phyloP scores from a whole-genome alignment of 192 early-diverging fungal genomes.

The Allomyces macrogynus region DNA sequence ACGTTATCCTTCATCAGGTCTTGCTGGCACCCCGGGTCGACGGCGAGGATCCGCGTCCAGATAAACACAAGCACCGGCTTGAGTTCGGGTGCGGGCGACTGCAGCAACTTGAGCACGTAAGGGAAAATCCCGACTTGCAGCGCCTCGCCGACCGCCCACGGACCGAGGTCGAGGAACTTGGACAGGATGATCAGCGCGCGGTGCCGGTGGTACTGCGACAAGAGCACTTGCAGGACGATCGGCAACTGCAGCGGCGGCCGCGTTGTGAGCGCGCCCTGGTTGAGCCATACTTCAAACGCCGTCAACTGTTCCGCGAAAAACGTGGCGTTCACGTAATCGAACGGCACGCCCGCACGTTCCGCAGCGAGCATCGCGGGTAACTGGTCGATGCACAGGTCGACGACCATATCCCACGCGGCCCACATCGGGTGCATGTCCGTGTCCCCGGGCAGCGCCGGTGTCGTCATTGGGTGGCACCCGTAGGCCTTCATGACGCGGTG shows the following conservation, averaged over 20 bases:
- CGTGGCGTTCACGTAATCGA: conserved; percentile 55
- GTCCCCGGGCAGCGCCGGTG: conserved; percentile 49
- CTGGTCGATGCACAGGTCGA: conserved; percentile 82
- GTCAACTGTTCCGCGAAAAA: conserved; percentile 95
- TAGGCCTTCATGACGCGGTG: conserved; percentile 90
- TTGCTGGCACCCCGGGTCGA: conserved; percentile 69
- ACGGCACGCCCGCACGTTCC: conserved; percentile 14
- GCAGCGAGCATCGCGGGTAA: conserved; percentile 50
- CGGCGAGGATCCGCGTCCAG: conserved; percentile 88
- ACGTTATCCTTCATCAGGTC: conserved; percentile 83
- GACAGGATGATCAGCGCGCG: conserved; percentile 80
- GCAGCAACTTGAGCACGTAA: conserved; percentile 86
- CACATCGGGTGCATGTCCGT: conserved; percentile 94
- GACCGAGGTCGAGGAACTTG: conserved; percentile 75
- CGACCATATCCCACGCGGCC: conserved; percentile 84
- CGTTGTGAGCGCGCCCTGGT: conserved; percentile 51
- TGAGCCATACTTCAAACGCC: conserved; percentile 92
- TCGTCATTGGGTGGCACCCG: conserved; percentile 76
- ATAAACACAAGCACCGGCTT: conserved; percentile 90
- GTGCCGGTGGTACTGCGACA: conserved; percentile 83
- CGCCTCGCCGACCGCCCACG: conserved; percentile 84
- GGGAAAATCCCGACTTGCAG: conserved; percentile 90
- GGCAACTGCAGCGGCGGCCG: conserved; percentile 76
- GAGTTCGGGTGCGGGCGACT: conserved; percentile 74
- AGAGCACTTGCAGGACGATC: conserved; percentile 84